Percentiles rank a stretch among this genome's conserved stretches.
phyloP scores from a whole-genome alignment of 192 early-diverging fungal genomes.

The Entomortierella beljakovae region DNA sequence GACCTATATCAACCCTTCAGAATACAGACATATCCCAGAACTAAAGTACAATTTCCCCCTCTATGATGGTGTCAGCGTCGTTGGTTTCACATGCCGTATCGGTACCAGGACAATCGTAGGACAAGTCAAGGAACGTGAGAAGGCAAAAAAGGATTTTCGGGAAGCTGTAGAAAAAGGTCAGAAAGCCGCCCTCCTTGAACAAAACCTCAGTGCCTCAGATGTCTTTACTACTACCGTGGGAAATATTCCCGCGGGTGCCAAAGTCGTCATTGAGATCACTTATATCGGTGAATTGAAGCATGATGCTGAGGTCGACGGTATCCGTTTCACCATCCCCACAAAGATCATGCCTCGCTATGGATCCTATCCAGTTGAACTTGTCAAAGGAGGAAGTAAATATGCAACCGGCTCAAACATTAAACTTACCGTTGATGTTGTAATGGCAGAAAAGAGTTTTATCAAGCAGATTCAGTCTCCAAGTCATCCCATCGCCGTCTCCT shows the following conservation, averaged over 20 bases:
- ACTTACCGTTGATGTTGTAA: conserved; percentile 32
- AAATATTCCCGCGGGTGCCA: conserved; percentile 55
- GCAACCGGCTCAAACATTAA: background rate
- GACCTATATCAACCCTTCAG: conserved; percentile 14
- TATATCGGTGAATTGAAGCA: conserved; percentile 62
- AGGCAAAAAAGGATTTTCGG: conserved; percentile 16
- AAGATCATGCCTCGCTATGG: conserved; percentile 56
- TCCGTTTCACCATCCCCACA: conserved; percentile 61
- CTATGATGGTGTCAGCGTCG: conserved; percentile 34
- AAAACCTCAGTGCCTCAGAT: conserved; percentile 25
- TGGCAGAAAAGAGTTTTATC: conserved; percentile 42
- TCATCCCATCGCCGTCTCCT: conserved; percentile 50
- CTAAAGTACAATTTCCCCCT: conserved; percentile 30
- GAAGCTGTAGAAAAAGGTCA: conserved; percentile 22
- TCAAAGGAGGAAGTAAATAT: conserved; percentile 2
- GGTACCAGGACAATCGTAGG: conserved; percentile 23
- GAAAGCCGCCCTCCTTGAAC: conserved; percentile 17
- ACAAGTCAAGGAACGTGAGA: conserved; percentile 27
- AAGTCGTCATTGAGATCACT: conserved; percentile 54
- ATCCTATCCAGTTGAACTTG: background rate
- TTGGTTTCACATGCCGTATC: conserved; percentile 24
- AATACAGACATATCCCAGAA: conserved; percentile 16
- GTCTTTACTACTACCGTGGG: conserved; percentile 63
- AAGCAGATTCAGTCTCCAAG: conserved; percentile 58
- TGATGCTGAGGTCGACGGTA: conserved; percentile 58